phyloP scores from a whole-genome alignment of 2,329 filamentous ascomycete species.

The Cladosporium sp. region DNA sequence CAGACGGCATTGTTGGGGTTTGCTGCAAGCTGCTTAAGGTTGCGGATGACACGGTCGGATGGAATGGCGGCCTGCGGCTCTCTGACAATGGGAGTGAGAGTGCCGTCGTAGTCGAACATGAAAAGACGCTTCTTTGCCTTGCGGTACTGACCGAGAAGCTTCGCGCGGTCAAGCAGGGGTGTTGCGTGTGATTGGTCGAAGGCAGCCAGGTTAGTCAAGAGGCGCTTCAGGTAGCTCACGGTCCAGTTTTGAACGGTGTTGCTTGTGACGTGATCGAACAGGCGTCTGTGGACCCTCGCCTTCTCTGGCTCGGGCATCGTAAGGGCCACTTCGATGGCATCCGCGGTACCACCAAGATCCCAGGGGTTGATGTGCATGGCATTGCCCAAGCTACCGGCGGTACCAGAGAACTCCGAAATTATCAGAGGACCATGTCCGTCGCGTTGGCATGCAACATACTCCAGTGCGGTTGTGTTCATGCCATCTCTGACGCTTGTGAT shows the following conservation, averaged over 20 bases:
- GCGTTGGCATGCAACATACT: constrained; percentile 91
- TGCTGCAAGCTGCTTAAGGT: constrained; percentile 74
- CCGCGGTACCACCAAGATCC: constrained; percentile 82
- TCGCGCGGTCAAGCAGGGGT: constrained; percentile 74
- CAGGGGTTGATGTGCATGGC: constrained; percentile 97
- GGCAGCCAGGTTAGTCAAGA: constrained; percentile 77
- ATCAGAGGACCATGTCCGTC: constrained; percentile 85
- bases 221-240: constrained; percentile 72
- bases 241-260: constrained; percentile 90
- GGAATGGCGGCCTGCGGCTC: constrained; percentile 89
- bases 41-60: constrained; percentile 77
- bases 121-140: constrained; percentile 78
- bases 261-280: constrained; percentile 81
- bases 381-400: constrained; percentile 78
- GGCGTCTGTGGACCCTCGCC: constrained; percentile 67
- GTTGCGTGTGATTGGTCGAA: constrained; percentile 76
- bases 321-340: constrained; percentile 78
- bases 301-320: constrained; percentile 71
- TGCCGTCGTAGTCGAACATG: constrained; percentile 99
- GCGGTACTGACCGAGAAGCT: constrained; percentile 73
- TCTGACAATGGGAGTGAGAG: constrained; percentile 89
- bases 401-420: constrained; percentile 94
- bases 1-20: constrained; percentile 88
- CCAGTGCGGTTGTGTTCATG: constrained; percentile 96
- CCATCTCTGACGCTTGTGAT: constrained; percentile 96